Conservation (phyloP, 2,329 filamentous ascomycete genomes). For the Penicillium sp. region DNA sequence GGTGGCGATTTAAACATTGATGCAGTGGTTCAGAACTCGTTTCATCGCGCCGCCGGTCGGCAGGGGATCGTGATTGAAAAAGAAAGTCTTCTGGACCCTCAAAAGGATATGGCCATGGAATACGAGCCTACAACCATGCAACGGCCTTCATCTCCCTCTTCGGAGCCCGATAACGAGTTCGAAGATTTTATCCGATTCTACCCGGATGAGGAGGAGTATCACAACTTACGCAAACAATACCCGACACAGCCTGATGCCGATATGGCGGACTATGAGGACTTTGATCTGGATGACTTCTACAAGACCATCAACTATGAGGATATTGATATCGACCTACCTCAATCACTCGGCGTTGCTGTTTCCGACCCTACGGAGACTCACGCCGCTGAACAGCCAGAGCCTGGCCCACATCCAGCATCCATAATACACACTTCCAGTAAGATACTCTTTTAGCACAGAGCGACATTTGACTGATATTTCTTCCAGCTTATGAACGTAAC, state of each 20-base stretch:
- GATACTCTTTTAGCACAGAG: not conserved
- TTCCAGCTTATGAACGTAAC: conserved; percentile 42
- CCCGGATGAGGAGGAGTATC: conserved; percentile 28
- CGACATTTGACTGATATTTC: conserved; percentile 1
- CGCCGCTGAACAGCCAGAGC: conserved; percentile 11
- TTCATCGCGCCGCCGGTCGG: conserved; percentile 15
- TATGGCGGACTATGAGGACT: conserved; percentile 29
- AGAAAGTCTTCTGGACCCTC: conserved; percentile 19
- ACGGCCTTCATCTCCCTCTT: conserved; percentile 14
- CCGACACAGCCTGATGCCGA: conserved; percentile 7
- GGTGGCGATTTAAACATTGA: conserved; percentile 21
- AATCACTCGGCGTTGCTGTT: conserved; percentile 1
- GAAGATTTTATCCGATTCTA: conserved; percentile 39
- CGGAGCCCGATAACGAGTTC: conserved; percentile 28
- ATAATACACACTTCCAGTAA: conserved; percentile 34
- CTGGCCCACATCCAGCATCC: conserved; percentile 25
- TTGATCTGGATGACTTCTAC: conserved; percentile 36
- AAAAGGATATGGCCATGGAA: conserved; percentile 26
- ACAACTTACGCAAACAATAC: conserved; percentile 15
- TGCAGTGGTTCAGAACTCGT: conserved; percentile 18
- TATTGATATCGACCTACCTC: conserved; percentile 12
- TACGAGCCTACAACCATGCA: conserved; percentile 25
- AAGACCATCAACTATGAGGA: conserved; percentile 20
- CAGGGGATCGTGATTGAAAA: conserved; percentile 26
- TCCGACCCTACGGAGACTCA: conserved; percentile 15